Evolutionary conservation across 208 protist species (phyloP), one percentile per base, ranked within the genome.

Genomic region (Vickermania ingenoplastis): DNA sequence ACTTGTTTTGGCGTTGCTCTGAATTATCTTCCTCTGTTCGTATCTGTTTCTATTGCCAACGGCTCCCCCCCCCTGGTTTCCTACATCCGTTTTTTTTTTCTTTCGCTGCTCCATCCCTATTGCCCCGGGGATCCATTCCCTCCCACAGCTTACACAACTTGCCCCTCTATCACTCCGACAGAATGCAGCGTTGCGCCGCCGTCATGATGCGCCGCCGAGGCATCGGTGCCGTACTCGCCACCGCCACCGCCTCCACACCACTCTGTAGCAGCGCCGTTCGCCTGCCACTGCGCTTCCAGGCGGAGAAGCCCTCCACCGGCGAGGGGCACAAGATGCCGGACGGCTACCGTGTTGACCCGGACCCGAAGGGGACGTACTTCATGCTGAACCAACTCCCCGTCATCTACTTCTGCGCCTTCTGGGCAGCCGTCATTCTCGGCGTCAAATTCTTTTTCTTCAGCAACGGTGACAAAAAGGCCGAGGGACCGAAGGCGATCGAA

Each of bases 151-250:
- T n/a, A n/a, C n/a, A n/a, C n/a, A n/a, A n/a, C n/a, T n/a, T n/a
- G n/a, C n/a, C n/a, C n/a, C n/a, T n/a, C n/a, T n/a, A n/a, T n/a
- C n/a, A n/a, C n/a, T n/a, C n/a, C n/a, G n/a, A n/a, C n/a, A n/a
- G n/a, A n/a, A 55, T 28, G 51, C 22, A 55, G 51, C n/a, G 51
- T 14, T 25, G 13, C n/a, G 51, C 51, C 22, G 24, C 51, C n/a
- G 5, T 55, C 7, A 22, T 25, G 7, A 5, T 55, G 7, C n/a
- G 22, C n/a, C n/a, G 22, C 22, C 51, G n/a, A 22, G 22, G 51
- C 7, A n/a, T 22, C 21, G 13, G n/a, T 22, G 5, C 51, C 13
- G n/a, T n/a, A n/a, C 36, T 45, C 11, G 36, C 36, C 36, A 45
- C 36, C 17, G 36, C 36, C 7, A 17, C 36, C 11, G 36, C 17